Evolutionary conservation across 1,284 basidiomycete genomes (phyloP).

Genomic region (Ceratobasidium sp.): DNA sequence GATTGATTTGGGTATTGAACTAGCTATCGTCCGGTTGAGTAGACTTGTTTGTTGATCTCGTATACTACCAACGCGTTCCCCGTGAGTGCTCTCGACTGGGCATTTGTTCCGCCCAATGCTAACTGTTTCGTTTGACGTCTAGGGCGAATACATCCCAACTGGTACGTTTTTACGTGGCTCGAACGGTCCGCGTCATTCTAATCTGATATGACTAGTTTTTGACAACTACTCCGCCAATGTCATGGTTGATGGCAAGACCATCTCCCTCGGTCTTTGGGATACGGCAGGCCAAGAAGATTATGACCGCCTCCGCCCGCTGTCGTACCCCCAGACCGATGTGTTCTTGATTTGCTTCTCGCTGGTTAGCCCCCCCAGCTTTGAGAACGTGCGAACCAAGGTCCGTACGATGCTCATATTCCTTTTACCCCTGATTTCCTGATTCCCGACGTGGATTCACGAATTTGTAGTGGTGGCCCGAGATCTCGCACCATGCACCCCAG

Average conservation of each 20-base stretch:
- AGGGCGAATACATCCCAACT: slow-evolving; percentile 98
- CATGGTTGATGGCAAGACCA: slow-evolving; percentile 98
- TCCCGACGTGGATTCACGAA: not conserved
- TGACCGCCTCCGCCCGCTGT: slow-evolving; percentile 95
- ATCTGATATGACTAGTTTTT: slow-evolving; percentile 64
- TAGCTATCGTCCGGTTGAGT: slow-evolving; percentile 23
- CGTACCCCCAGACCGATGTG: slow-evolving; percentile 99
- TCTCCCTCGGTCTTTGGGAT: slow-evolving; percentile 97
- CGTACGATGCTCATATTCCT: slow-evolving; percentile 9
- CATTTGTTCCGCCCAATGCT: slow-evolving; percentile 22
- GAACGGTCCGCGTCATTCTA: not conserved
- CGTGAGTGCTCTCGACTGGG: slow-evolving; percentile 58
- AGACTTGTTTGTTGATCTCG: slow-evolving; percentile 97
- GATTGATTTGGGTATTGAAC: slow-evolving; percentile 24
- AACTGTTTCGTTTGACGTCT: slow-evolving; percentile 46
- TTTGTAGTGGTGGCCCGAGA: slow-evolving; percentile 91
- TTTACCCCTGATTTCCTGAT: slow-evolving; percentile 1
- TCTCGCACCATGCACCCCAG: slow-evolving; percentile 94
- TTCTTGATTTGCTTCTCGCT: slow-evolving; percentile 99
- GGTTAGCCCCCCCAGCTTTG: slow-evolving; percentile 95
- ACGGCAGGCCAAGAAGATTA: slow-evolving; percentile 99
- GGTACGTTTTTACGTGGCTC: slow-evolving; percentile 57
- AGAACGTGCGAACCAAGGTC: slow-evolving; percentile 98
- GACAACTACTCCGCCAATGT: slow-evolving; percentile 97
- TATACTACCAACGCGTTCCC: slow-evolving; percentile 97